A percentile compares a stretch with the other conserved stretches of the same genome.
Evolutionary conservation across 441 rosid species (phyloP).

Genomic region (Corymbia citriodora): DNA sequence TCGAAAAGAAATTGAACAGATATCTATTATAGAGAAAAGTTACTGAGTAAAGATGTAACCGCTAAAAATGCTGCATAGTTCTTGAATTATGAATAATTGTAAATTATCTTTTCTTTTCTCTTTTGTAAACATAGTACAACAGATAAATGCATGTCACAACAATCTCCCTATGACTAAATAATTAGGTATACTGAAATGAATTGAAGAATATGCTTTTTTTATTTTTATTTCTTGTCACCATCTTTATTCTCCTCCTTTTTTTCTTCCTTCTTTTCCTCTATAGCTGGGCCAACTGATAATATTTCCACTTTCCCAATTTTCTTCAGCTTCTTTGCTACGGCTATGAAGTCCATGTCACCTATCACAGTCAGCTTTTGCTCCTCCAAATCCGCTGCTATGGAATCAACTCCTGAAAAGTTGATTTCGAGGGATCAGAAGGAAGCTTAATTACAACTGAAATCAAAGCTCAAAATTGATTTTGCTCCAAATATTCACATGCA

Average conservation of each 20-base stretch:
- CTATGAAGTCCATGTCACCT: neutral
- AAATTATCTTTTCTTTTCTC: neutral
- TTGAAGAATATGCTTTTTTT: neutral
- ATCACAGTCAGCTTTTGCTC: neutral
- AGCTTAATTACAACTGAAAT: neutral
- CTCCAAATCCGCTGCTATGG: neutral
- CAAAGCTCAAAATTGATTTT: neutral
- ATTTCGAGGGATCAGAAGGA: neutral
- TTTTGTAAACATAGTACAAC: neutral
- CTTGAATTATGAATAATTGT: neutral
- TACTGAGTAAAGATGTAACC: neutral
- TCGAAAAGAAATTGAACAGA: too few relatives aligned
- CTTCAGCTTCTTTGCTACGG: slow-evolving; percentile 3
- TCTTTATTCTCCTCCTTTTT: neutral
- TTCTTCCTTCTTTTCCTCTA: neutral
- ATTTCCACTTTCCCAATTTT: slow-evolving; percentile 6
- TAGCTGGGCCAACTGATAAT: neutral
- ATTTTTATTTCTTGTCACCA: neutral
- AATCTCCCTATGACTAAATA: neutral
- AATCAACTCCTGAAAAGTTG: neutral
- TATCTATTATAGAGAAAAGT: too few relatives aligned
- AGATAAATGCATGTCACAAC: neutral
- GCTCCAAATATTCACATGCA: neutral
- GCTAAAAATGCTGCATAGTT: neutral
- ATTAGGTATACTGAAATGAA: neutral